Conservation (phyloP, 768 basidiomycete genomes). For the Tylopilus subfusipes region DNA sequence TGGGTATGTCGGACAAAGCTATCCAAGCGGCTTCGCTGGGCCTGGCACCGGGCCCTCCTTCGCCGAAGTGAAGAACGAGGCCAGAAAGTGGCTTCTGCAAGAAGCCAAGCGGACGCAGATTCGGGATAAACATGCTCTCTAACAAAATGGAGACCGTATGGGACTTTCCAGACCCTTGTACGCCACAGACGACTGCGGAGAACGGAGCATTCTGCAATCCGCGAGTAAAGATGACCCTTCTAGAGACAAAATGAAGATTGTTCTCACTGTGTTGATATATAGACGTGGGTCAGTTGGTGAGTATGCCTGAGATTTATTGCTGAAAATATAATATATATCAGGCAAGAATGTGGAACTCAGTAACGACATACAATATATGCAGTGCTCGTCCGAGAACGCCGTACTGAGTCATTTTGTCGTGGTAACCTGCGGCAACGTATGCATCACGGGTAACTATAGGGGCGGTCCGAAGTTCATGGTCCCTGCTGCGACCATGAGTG, state of each 20-base stretch:
- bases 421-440: constrained; percentile 33
- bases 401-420: constrained; percentile 47
- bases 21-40: constrained; percentile 71
- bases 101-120: constrained; percentile 45
- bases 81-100: constrained; percentile 56
- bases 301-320: constrained; percentile 30
- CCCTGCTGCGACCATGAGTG: constrained; percentile 24
- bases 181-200: constrained; percentile 72
- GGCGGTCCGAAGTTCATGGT: constrained; percentile 40
- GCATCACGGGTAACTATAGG: constrained; percentile 55
- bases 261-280: constrained; percentile 63
- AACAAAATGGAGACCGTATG: constrained; percentile 67
- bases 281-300: constrained; percentile 46
- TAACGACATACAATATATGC: constrained; percentile 40
- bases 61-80: constrained; percentile 67
- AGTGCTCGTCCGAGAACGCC: constrained; percentile 56
- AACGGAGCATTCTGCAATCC: constrained; percentile 61
- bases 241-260: background rate
- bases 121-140: constrained; percentile 66
- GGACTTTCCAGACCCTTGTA: constrained; percentile 74
- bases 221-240: background rate
- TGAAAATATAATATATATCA: constrained; percentile 4
- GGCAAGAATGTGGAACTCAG: background rate
- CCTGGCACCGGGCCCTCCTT: constrained; percentile 53
- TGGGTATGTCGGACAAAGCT: constrained; percentile 36